Conservation (phyloP, 2,329 filamentous ascomycete genomes). For the Cucurbitaria berberidis region DNA sequence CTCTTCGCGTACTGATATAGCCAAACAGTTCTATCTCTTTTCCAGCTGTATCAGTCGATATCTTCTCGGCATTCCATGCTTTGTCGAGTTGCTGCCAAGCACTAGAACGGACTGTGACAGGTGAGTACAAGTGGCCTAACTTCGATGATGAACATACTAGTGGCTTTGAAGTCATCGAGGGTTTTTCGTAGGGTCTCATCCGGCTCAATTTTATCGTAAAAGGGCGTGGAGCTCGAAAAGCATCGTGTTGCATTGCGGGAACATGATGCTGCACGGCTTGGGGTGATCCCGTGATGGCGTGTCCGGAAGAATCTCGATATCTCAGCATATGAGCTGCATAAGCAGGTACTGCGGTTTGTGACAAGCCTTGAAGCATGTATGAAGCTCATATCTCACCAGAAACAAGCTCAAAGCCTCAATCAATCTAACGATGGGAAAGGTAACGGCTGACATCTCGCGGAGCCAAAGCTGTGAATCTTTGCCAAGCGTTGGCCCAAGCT, state of each 20-base stretch:
- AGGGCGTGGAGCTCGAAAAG: constrained; percentile 15
- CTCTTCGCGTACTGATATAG: constrained; percentile 72
- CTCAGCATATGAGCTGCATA: constrained; percentile 42
- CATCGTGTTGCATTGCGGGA: constrained; percentile 14
- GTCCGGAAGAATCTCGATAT: constrained; percentile 42
- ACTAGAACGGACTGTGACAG: constrained; percentile 14
- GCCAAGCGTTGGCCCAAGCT: constrained; percentile 28
- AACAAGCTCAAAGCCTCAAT: background rate
- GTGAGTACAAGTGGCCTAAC: constrained; percentile 7
- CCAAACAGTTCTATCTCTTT: constrained; percentile 53
- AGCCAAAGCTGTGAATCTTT: constrained; percentile 25
- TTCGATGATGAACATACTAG: constrained; percentile 27
- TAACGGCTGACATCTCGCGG: background rate
- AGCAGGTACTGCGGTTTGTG: constrained; percentile 14
- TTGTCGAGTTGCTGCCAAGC: constrained; percentile 38
- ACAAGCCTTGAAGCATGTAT: constrained; percentile 23
- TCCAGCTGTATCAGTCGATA: constrained; percentile 3
- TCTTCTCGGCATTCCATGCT: constrained; percentile 39
- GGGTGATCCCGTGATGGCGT: constrained; percentile 39
- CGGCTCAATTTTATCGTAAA: constrained; percentile 6
- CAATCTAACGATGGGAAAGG: background rate
- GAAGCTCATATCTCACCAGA: constrained; percentile 27
- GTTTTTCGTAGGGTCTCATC: constrained; percentile 29
- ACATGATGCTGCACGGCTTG: constrained; percentile 13
- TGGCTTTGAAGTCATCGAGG: constrained; percentile 40